Evolutionary conservation across 2,329 filamentous ascomycete species (phyloP).

Genomic region (Pseudomassariella vexata): DNA sequence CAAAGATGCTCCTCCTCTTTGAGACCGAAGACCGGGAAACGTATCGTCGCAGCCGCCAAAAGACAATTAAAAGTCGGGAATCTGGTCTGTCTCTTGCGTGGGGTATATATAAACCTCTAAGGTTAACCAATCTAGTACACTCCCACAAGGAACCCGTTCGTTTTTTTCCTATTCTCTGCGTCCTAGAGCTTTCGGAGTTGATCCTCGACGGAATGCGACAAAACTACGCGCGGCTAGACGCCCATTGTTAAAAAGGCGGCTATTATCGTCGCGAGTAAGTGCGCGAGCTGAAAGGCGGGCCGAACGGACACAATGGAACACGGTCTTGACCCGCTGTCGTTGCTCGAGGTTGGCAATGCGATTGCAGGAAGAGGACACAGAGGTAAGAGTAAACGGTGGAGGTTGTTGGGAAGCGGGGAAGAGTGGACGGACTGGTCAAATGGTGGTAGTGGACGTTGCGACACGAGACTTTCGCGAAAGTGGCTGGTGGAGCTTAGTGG

Average conservation of each 20-base stretch:
- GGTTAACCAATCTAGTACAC: slow-evolving; percentile 5
- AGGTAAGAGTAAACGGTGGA: neutral
- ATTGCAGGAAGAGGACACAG: neutral
- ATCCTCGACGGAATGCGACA: slow-evolving; percentile 6
- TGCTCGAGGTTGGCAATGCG: slow-evolving; percentile 1
- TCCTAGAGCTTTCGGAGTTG: slow-evolving; percentile 5
- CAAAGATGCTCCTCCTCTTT: too few relatives aligned
- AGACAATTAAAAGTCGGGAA: too few relatives aligned
- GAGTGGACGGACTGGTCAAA: too few relatives aligned
- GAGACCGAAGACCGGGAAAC: too few relatives aligned
- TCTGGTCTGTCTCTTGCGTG: too few relatives aligned
- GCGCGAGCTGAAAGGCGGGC: slow-evolving; percentile 1
- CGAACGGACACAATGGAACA: neutral
- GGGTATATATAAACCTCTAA: slow-evolving; percentile 8
- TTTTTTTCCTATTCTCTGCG: neutral
- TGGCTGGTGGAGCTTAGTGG: slow-evolving; percentile 8
- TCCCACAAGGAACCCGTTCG: neutral
- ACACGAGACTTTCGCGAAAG: slow-evolving; percentile 16
- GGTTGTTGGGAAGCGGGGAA: slow-evolving; percentile 8
- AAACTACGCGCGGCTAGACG: slow-evolving; percentile 6
- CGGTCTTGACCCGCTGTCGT: slow-evolving; percentile 3
- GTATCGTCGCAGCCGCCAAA: too few relatives aligned
- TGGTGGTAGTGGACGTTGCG: slow-evolving; percentile 17
- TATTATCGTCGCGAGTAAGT: slow-evolving; percentile 4
- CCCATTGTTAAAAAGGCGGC: slow-evolving; percentile 5